Conservation (phyloP, 352 stramenopile genomes). For the Thalassiosira exigua region DNA sequence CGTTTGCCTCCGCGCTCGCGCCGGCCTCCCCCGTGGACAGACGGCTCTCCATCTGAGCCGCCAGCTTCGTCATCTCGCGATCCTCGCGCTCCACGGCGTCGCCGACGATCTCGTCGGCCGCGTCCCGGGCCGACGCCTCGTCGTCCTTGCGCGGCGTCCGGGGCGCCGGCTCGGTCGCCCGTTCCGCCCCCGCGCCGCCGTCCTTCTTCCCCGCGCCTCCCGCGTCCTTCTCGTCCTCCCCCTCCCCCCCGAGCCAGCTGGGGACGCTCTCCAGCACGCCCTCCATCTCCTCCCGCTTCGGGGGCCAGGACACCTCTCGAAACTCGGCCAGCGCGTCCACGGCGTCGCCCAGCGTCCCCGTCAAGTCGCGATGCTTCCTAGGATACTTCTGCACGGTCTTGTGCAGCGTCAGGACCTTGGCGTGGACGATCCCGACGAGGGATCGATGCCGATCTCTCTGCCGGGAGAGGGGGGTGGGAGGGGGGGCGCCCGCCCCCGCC, state of each 20-base stretch:
- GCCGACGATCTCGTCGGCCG: not conserved
- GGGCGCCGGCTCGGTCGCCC: not conserved
- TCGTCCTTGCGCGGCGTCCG: not conserved
- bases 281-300: slow-evolving; percentile 29
- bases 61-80: not conserved
- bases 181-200: not conserved
- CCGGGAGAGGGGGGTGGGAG: not conserved
- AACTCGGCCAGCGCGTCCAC: slow-evolving; percentile 71
- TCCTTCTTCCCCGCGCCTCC: slow-evolving; percentile 1
- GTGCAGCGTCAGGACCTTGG: slow-evolving; percentile 38
- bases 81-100: not conserved
- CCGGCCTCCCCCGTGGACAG: not conserved
- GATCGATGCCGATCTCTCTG: slow-evolving; percentile 49
- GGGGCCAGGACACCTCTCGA: slow-evolving; percentile 74
- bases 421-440: slow-evolving; percentile 48
- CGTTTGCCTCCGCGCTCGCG: slow-evolving; percentile 16
- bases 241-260: slow-evolving; percentile 37
- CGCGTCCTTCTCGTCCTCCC: slow-evolving; percentile 7
- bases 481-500: not conserved
- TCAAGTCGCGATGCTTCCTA: slow-evolving; percentile 54
- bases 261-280: slow-evolving; percentile 33
- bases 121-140: too few species aligned
- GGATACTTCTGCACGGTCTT: slow-evolving; percentile 61
- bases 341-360: slow-evolving; percentile 57
- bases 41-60: not conserved